phyloP scores from a whole-genome alignment of 2,329 filamentous ascomycete genomes.

The Penicillium vulpinum region DNA sequence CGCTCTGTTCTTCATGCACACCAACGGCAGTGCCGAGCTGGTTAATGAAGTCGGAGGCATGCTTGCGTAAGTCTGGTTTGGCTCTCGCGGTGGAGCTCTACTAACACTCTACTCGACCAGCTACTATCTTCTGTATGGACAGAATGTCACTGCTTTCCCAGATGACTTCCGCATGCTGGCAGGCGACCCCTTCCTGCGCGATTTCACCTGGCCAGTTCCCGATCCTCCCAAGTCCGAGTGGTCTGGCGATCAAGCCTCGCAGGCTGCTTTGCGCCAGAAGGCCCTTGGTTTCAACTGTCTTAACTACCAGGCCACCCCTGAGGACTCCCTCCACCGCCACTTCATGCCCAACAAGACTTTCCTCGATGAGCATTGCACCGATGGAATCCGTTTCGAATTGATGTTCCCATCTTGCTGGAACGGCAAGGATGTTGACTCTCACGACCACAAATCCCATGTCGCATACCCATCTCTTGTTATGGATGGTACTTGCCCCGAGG shows the following conservation, averaged over 20 bases:
- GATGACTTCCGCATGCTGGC: constrained; percentile 78
- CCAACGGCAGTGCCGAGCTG: constrained; percentile 65
- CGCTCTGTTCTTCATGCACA: constrained; percentile 72
- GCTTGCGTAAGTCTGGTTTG: constrained; percentile 67
- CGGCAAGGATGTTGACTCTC: constrained; percentile 60
- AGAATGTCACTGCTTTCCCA: constrained; percentile 70
- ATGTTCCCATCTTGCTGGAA: constrained; percentile 93
- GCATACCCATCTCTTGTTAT: constrained; percentile 77
- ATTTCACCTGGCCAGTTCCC: constrained; percentile 69
- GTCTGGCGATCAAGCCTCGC: constrained; percentile 64
- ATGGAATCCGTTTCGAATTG: constrained; percentile 79
- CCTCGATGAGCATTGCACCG: constrained; percentile 76
- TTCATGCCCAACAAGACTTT: constrained; percentile 76
- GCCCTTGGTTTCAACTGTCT: constrained; percentile 94
- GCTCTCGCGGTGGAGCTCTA: constrained; percentile 2
- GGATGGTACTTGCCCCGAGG: constrained; percentile 71
- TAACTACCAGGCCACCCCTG: constrained; percentile 68
- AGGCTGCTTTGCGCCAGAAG: constrained; percentile 71
- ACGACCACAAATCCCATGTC: constrained; percentile 64
- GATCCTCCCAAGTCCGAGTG: constrained; percentile 70
- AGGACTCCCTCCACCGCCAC: constrained; percentile 78
- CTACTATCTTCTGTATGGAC: constrained; percentile 79
- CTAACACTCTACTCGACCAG: constrained; percentile 44
- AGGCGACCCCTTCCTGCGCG: constrained; percentile 67
- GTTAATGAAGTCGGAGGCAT: constrained; percentile 78